Evolutionary conservation across 345 rosid genomes (phyloP).

Genomic region (Bretschneidera sinensis): DNA sequence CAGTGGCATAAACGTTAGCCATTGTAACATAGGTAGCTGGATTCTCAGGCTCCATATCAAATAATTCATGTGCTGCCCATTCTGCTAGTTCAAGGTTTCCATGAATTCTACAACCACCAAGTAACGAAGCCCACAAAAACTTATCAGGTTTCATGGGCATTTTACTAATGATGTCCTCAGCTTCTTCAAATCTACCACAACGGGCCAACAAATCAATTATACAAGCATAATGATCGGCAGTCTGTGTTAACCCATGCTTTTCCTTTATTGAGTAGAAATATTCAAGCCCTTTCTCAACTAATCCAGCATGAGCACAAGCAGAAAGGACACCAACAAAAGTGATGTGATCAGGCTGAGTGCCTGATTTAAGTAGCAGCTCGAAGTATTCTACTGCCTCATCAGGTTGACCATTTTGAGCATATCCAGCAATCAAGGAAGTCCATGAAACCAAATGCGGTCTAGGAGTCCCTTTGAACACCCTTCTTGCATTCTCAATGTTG

Average conservation of each 20-base stretch:
- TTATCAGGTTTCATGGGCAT: conserved; percentile 78
- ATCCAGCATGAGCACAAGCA: conserved; percentile 83
- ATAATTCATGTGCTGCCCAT: too few species aligned
- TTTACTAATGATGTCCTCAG: conserved; percentile 45
- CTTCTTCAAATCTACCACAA: conserved; percentile 53
- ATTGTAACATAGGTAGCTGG: conserved; percentile 84
- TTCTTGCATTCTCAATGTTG: too few species aligned
- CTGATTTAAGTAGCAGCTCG: too few species aligned
- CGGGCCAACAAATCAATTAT: conserved; percentile 73
- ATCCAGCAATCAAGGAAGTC: conserved; percentile 78
- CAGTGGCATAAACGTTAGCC: conserved; percentile 80
- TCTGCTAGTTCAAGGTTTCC: too few species aligned
- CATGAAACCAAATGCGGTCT: too few species aligned
- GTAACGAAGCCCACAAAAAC: too few species aligned
- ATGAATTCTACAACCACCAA: too few species aligned
- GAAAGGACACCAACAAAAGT: too few species aligned
- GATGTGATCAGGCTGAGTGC: too few species aligned
- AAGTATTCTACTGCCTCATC: conserved; percentile 49
- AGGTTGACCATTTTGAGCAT: conserved; percentile 77
- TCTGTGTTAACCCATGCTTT: too few species aligned
- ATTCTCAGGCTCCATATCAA: too few species aligned
- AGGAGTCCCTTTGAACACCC: too few species aligned
- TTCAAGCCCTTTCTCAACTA: conserved; percentile 67
- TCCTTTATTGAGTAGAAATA: conserved; percentile 61
- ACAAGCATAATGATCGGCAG: conserved; percentile 85